phyloP scores from a whole-genome alignment of 2,329 filamentous ascomycete genomes.

The Fusarium duplospermum region DNA sequence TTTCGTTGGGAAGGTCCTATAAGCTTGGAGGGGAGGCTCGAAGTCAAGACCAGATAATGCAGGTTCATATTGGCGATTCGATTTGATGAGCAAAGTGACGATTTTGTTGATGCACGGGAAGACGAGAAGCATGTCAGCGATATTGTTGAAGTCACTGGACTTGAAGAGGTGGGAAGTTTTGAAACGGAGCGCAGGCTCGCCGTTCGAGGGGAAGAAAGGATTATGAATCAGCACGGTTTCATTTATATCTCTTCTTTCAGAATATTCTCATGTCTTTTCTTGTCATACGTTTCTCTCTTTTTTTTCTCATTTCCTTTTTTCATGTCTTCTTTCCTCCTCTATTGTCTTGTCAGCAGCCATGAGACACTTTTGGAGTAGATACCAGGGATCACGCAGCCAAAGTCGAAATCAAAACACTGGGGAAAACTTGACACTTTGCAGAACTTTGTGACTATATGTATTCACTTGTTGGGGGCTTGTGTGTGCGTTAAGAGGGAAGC shows the following conservation, averaged over 20 bases:
- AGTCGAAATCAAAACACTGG: slow-evolving; percentile 8
- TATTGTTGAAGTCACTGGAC: slow-evolving; percentile 1
- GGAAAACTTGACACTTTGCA: neutral
- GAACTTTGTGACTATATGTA: neutral
- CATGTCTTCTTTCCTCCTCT: neutral
- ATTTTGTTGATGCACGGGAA: neutral
- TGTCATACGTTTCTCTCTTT: neutral
- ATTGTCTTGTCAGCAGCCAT: neutral
- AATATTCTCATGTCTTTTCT: neutral
- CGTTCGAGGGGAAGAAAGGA: slow-evolving; percentile 14
- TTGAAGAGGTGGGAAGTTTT: slow-evolving; percentile 10
- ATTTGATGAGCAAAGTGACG: neutral
- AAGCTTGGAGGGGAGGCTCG: neutral
- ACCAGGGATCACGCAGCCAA: slow-evolving; percentile 18
- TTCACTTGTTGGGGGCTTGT: neutral
- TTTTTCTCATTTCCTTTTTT: slow-evolving; percentile 1
- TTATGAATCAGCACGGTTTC: slow-evolving; percentile 7
- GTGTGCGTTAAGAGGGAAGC: neutral
- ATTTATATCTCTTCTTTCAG: slow-evolving; percentile 5
- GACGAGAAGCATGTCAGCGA: neutral
- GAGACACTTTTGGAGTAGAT: slow-evolving; percentile 27
- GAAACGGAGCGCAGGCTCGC: slow-evolving; percentile 32
- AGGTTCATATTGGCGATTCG: neutral
- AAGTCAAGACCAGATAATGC: neutral
- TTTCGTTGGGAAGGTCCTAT: neutral